Base-by-base conservation (phyloP, 1,284 basidiomycete species). In the Rhizopogon hawkerae region DNA sequence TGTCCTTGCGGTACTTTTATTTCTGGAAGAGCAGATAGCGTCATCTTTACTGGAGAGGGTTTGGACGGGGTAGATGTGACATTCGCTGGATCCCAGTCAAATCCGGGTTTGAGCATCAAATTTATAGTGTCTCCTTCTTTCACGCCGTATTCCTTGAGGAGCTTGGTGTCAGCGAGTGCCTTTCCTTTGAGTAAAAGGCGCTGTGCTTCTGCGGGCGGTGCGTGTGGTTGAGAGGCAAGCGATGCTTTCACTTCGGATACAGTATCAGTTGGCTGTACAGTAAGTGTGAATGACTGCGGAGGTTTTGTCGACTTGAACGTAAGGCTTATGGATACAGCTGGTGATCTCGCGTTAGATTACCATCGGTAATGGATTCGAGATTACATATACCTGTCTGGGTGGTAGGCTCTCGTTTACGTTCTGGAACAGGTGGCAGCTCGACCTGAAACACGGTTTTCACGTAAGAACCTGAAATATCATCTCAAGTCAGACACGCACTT, bases 221-320 rank as follows among this genome's bases (percentile, higher is more conserved):
- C 79, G 39, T 75, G 69, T 1, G 81, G 74, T 48, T 81, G 72
- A 1, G 77, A 61, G 13, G 85, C 76, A 51, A 91, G 79, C 53
- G 79, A 78, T 1, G 73, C 59, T 67, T 96, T 97, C 64, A 95
- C 81, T 48, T 81, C 68, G 34, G 78, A 70, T 66, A 97, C 82
- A 38, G 89, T 79, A 63, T 93, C 89, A 29, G 89, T 84, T 42
- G 81, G 77, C 36, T 81, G 78, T 33, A 88, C 77, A 31, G 78
- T 65, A 52, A 96, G 72, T 23, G 78, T 74, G 69, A 89, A 85
- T 0, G 83, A 71, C 41, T 84, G 75, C n/a, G 89, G 69, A 1
- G 93, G 93, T 63, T 95, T 95, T 60, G 84, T 73, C 36, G 88
- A 93, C 69, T 95, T 95, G 77, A 97, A 81, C 39, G 80, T 85